Evolutionary conservation across 163 green algal species (phyloP), one percentile per base, ranked within the genome.

Genomic region (Coccomyxa subellipsoidea): DNA sequence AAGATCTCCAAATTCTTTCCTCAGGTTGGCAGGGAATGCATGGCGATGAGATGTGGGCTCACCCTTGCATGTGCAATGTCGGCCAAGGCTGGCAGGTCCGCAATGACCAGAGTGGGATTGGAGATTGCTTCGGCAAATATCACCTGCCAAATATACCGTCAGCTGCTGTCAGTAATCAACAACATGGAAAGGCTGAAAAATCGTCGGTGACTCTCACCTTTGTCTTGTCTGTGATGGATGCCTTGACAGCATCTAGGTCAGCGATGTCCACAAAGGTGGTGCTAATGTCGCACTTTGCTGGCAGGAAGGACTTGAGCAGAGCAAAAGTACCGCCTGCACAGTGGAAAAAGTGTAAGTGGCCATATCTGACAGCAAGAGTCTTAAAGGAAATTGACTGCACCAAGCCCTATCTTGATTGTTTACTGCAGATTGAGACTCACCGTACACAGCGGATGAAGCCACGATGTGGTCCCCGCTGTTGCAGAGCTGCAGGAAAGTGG

Each of bases 381-480:
- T n/a, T n/a, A n/a, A n/a, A n/a, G n/a, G n/a, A n/a, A n/a, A n/a
- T n/a, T n/a, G n/a, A n/a, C n/a, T n/a, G n/a, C n/a, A n/a, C n/a
- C n/a, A n/a, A n/a, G n/a, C n/a, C n/a, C n/a, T 12, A 12, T 23
- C 21, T 1, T 59, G 47, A 27, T 59, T 8, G 5, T 59, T 12
- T 59, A 8, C 23, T 27, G 47, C 47, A 59, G 4, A 59, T 8
- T 8, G 23, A 27, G 47, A 31, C 87, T 1, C 37, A 91, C 87
- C 90, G 69, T 95, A 95, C 4, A 94, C 82, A 0, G 87, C 84
- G 71, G 90, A 90, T 53, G 80, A 89, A 37, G 84, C 82, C 4
- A 96, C 83, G 31, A 96, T 88, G 83, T 95, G 92, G 83, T 95
- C 91, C 18, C 92, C 93, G 7, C 27, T 81, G 80, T 88, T 88